Base-by-base conservation (phyloP, 1,284 basidiomycete genomes). In the Cutaneotrichosporon sp. region DNA sequence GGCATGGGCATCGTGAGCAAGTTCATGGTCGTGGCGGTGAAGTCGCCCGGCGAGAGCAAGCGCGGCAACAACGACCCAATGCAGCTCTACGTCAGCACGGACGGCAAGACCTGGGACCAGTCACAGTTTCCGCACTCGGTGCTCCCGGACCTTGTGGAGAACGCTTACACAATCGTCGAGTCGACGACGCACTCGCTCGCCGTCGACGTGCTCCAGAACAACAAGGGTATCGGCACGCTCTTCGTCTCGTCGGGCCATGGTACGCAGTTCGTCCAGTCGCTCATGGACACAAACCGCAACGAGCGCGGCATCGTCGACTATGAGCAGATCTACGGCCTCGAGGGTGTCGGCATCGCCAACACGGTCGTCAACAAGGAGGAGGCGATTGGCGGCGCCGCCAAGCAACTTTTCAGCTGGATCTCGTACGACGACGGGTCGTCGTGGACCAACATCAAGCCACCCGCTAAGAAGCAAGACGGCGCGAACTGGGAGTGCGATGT, bases 191-290 rank as follows among this genome's bases (percentile, higher is more conserved):
- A 97, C 74, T 97, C 92, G 11, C 85, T 99, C 43, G 91, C 90
- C 16, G 91, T 99, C 45, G 97, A 99, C 72, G 94, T 98, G 54
- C 85, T 95, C 58, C 87, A 90, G 58, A 87, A 91, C 56, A 81
- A 82, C 46, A 84, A 85, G 62, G 82, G 86, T 10, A 87, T 94
- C 22, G 95, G 95, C 1, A 95, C 93, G 2, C 82, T 99, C 5
- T 99, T 97, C 81, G 89, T 95, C 52, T 92, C 89, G 77, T 95
- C 97, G 78, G 90, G 89, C 45, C 92, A 97, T 67, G 97, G 97
- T 2, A 95, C 92, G 10, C 92, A 88, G 80, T 99, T 98, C 75
- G 90, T 95, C n/a, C 86, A 95, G 79, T 90, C 89, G 71, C 82
- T 99, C 58, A 85, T 87, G 72, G 88, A 95, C 73, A 98, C 95